Conservation (phyloP, 83 land plant genomes). For the Isoetes engelmannii region DNA sequence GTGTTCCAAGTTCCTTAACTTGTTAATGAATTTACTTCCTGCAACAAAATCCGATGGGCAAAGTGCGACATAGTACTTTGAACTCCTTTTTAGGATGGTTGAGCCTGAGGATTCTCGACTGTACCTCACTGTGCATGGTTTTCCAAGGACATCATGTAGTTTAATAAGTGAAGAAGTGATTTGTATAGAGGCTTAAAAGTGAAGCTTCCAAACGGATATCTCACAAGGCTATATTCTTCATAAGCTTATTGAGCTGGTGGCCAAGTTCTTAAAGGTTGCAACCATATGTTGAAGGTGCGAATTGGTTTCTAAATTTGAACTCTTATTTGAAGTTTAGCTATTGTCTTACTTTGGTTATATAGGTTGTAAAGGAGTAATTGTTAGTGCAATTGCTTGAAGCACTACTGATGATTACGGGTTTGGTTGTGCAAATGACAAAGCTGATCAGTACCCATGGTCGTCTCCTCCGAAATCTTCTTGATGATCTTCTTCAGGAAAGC, state of each 20-base stretch:
- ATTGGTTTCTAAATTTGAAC: too few species aligned
- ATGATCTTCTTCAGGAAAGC: conserved; percentile 81
- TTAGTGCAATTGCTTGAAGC: conserved; percentile 88
- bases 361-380: conserved; percentile 76
- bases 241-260: conserved; percentile 90
- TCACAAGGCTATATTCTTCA: conserved; percentile 97
- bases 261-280: conserved; percentile 82
- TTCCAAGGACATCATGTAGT: conserved; percentile 59
- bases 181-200: conserved; percentile 65
- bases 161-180: conserved; percentile 78
- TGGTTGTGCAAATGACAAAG: conserved; percentile 96
- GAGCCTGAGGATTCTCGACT: conserved; percentile 86
- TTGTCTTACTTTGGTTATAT: too few species aligned
- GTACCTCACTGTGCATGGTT: conserved; percentile 81
- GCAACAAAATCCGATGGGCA: conserved; percentile 82
- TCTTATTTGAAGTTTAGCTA: too few species aligned
- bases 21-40: conserved; percentile 70
- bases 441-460: conserved; percentile 85
- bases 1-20: conserved; percentile 61
- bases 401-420: conserved; percentile 74
- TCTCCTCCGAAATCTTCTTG: conserved; percentile 78
- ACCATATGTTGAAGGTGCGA: conserved; percentile 71
- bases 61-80: conserved; percentile 95
- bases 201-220: conserved; percentile 81
- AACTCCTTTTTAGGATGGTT: conserved; percentile 83